Conservation (phyloP, 768 basidiomycete genomes). For the Suillus luteus region DNA sequence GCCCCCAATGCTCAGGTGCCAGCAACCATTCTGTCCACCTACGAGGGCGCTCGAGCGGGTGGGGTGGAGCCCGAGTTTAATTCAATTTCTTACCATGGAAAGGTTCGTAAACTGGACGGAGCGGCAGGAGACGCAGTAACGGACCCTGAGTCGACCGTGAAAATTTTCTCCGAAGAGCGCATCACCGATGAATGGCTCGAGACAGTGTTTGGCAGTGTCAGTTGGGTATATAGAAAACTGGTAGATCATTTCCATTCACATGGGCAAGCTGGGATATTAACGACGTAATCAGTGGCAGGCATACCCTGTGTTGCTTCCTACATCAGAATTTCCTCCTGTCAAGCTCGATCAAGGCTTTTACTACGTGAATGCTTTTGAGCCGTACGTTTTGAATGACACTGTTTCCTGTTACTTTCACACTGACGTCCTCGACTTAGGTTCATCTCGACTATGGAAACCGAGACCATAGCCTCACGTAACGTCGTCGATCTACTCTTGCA, state of each 20-base stretch:
- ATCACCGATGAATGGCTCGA: slow-evolving; percentile 73
- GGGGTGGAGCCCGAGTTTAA: slow-evolving; percentile 78
- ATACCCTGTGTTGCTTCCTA: slow-evolving; percentile 74
- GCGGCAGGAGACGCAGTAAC: slow-evolving; percentile 29
- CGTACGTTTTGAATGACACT: slow-evolving; percentile 49
- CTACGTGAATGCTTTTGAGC: slow-evolving; percentile 92
- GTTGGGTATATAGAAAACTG: slow-evolving; percentile 85
- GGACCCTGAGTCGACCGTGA: slow-evolving; percentile 66
- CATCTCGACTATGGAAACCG: slow-evolving; percentile 94
- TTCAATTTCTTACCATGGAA: slow-evolving; percentile 79
- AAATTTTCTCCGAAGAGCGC: slow-evolving; percentile 77
- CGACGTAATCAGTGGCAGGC: slow-evolving; percentile 67
- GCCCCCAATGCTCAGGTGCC: slow-evolving; percentile 49
- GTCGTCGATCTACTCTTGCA: slow-evolving; percentile 76
- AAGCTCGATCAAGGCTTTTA: slow-evolving; percentile 78
- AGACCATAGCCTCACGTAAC: slow-evolving; percentile 82
- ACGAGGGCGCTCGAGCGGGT: slow-evolving; percentile 56
- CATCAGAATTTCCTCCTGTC: slow-evolving; percentile 69
- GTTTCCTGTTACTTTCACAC: slow-evolving; percentile 8
- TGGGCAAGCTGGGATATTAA: slow-evolving; percentile 12
- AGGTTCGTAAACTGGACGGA: slow-evolving; percentile 36
- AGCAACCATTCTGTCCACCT: slow-evolving; percentile 70
- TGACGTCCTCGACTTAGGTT: slow-evolving; percentile 44
- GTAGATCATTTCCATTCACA: slow-evolving; percentile 34
- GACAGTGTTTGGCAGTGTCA: slow-evolving; percentile 66